These are phyloP conservation scores for Tylopilus plumbeoviolaceoides DNA, from an alignment of 768 basidiomycete genomes.

Conservation along the genomic window DNA sequence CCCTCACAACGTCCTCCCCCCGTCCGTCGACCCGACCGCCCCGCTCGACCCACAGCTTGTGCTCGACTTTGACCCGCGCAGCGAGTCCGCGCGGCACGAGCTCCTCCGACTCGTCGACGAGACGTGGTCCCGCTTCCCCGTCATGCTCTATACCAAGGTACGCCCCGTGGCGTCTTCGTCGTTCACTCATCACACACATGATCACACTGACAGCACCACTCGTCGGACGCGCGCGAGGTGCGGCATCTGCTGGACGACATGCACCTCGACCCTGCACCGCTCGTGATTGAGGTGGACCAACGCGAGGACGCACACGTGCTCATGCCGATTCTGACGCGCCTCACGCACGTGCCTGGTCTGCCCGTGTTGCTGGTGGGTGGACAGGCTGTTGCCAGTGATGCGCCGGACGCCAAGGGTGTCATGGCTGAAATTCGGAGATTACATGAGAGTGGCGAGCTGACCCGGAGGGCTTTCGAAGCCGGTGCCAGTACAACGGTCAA, in stretches of 20 bases:
- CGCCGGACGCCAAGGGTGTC: constrained; percentile 10
- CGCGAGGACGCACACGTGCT: constrained; percentile 69
- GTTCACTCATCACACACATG: no score
- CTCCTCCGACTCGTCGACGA: constrained; percentile 55
- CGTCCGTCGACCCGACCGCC: constrained; percentile 52
- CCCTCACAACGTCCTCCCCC: constrained; percentile 71
- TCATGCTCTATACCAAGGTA: constrained; percentile 74
- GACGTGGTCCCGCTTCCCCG: constrained; percentile 70
- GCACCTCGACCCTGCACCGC: constrained; percentile 57
- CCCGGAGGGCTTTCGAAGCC: constrained; percentile 45
- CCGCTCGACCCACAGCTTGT: constrained; percentile 80
- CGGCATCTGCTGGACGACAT: constrained; percentile 54
- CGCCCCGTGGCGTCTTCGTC: background rate
- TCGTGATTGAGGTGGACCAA: constrained; percentile 67
- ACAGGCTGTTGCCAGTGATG: constrained; percentile 41
- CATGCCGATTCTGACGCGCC: constrained; percentile 54
- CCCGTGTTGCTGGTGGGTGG: constrained; percentile 73
- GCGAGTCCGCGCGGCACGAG: constrained; percentile 56
- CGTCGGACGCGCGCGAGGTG: constrained; percentile 61
- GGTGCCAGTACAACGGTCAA: constrained; percentile 59
- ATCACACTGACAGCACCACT: constrained; percentile 51
- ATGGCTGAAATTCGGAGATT: constrained; percentile 51
- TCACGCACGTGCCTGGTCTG: constrained; percentile 51
- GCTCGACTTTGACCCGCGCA: constrained; percentile 78
- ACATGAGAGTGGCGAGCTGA: constrained; percentile 47